These are phyloP conservation scores for Bidens hawaiensis DNA, from an alignment of 140 eudicot genomes.

Conservation along the genomic window DNA sequence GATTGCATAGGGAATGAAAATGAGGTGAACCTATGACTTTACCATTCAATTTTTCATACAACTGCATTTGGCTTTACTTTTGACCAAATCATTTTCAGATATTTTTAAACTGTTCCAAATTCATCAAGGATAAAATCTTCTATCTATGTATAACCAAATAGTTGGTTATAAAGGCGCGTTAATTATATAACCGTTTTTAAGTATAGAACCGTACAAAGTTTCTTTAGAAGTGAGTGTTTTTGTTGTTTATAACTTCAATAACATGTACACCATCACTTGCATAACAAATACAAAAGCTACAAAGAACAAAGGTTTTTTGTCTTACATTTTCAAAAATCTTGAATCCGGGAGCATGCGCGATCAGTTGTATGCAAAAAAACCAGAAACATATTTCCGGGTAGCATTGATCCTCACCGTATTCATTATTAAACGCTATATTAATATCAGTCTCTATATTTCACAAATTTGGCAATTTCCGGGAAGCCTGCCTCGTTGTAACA, in stretches of 20 bases:
- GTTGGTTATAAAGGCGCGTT: too few species aligned
- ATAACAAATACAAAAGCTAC: slow-evolving; percentile 4
- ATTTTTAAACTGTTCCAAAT: too few species aligned
- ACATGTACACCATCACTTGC: slow-evolving; percentile 13
- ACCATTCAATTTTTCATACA: neutral
- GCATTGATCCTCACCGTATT: slow-evolving; percentile 1
- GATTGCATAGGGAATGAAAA: too few species aligned
- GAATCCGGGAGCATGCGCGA: neutral
- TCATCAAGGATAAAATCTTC: too few species aligned
- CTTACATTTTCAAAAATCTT: neutral
- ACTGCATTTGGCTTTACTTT: neutral
- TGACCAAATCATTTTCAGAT: too few species aligned
- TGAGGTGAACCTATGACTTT: neutral
- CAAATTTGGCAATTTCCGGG: slow-evolving; percentile 68
- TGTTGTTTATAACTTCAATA: slow-evolving; percentile 1
- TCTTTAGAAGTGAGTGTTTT: neutral
- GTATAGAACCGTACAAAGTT: neutral
- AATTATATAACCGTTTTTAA: too few species aligned
- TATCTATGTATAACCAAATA: too few species aligned
- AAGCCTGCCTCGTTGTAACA: slow-evolving; percentile 81
- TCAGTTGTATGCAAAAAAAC: slow-evolving; percentile 5
- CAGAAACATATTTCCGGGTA: slow-evolving; percentile 16
- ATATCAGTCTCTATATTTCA: slow-evolving; percentile 49
- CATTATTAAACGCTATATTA: slow-evolving; percentile 27
- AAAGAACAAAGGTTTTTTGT: slow-evolving; percentile 10